These are phyloP conservation scores for Ceratocystis harringtonii DNA, from an alignment of 2,329 filamentous ascomycete species.

Conservation along the genomic window DNA sequence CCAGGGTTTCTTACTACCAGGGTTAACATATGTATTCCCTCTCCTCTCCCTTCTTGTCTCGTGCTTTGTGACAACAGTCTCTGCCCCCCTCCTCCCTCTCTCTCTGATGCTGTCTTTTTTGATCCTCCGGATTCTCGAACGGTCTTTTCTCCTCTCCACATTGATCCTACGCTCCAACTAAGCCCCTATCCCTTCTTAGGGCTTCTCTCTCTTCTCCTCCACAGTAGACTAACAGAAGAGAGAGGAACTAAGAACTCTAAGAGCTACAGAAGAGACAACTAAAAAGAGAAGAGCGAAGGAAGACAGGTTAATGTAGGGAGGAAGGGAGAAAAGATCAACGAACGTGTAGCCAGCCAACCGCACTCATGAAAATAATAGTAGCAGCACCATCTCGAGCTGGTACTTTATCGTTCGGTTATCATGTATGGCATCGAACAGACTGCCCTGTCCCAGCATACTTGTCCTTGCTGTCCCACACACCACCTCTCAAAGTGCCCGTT, in stretches of 20 bases:
- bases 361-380: background rate
- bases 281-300: background rate
- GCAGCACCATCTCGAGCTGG: background rate
- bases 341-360: background rate
- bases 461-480: background rate
- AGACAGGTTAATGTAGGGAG: background rate
- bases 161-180: constrained; percentile 3
- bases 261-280: background rate
- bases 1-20: background rate
- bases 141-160: constrained; percentile 11
- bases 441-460: no score
- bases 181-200: background rate
- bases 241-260: background rate
- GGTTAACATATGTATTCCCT: background rate
- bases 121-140: constrained; percentile 13
- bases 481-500: background rate
- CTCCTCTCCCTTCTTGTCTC: background rate
- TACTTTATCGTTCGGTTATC: no score
- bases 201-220: constrained; percentile 12
- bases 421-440: no score
- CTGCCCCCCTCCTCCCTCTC: background rate
- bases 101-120: constrained; percentile 8
- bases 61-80: background rate
- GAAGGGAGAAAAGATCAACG: background rate
- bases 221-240: background rate